Evolutionary conservation across 2,329 filamentous ascomycete species (phyloP), one percentile per base, ranked within the genome.

Genomic region (Phaeosphaeria sp.): DNA sequence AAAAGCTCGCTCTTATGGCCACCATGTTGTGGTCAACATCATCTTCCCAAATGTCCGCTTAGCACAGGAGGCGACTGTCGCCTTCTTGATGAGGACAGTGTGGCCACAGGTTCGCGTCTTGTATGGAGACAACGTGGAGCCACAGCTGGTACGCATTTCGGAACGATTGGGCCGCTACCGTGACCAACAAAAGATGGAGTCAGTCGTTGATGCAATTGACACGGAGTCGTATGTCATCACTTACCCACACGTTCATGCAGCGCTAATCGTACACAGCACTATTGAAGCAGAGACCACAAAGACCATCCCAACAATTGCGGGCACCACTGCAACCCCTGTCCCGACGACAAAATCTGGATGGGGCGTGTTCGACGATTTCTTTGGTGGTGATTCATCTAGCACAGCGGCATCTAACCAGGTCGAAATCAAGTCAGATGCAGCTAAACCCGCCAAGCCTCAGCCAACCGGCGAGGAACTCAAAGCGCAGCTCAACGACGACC

Each of bases 81-180:
- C 84, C 13, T 94, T 97, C 71, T 79, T 96, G 33, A 87, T 92
- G 56, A 86, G 87, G 47, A 89, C 88, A 1, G 81, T 98, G 17
- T 95, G 91, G 89, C 94, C 94, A 1, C 89, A 90, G 63, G 62
- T 97, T 11, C 87, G 90, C 23, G 84, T 90, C 15, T 80, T 97
- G 5, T 98, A 98, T 72, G 86, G 89, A 11, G 89, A 97, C 72
- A 97, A 96, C 68, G 93, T 99, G 3, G 93, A 98, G 79, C 96
- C 96, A 15, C 96, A 99, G 77, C 84, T 99, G 15, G 86, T 94
- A 55, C 92, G 93, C 69, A 98, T 99, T 69, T 91, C 92, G 13
- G 90, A 97, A 79, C 89, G 93, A 46, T 85, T 99, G 11, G 93
- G 93, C 42, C 84, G 90, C 48, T 91, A 93, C 77, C 88, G 83